Conservation (phyloP, 2,329 filamentous ascomycete genomes). For the Trichoderma atrobrunneum region DNA sequence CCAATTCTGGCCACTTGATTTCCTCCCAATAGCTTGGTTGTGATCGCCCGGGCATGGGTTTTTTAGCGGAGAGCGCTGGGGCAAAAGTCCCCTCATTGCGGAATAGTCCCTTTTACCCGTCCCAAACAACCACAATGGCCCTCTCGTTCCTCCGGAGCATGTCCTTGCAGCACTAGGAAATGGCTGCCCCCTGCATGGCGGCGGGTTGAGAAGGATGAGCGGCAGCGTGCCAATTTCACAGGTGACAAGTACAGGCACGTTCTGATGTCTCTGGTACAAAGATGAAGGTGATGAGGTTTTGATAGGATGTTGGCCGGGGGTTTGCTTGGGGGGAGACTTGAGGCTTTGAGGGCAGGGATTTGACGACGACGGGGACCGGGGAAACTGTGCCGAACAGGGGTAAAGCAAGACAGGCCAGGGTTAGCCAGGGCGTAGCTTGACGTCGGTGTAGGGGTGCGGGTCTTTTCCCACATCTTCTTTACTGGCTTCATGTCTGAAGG, state of each 20-base stretch:
- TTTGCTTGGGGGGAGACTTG: neutral
- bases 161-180: neutral
- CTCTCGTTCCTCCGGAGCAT: neutral
- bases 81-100: slow-evolving; percentile 13
- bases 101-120: slow-evolving; percentile 16
- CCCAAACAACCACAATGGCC: neutral
- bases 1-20: slow-evolving; percentile 7
- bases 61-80: slow-evolving; percentile 14
- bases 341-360: neutral
- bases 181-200: slow-evolving; percentile 3
- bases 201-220: neutral
- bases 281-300: neutral
- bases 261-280: neutral
- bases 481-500: slow-evolving; percentile 4
- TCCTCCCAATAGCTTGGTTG: slow-evolving; percentile 17
- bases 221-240: neutral
- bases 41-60: slow-evolving; percentile 17
- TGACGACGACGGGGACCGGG: neutral
- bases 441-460: slow-evolving; percentile 12
- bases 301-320: neutral
- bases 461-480: neutral
- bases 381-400: slow-evolving; percentile 11
- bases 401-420: neutral
- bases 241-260: no score
- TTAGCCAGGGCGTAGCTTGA: slow-evolving; percentile 8